These are phyloP conservation scores for Meripilus lineatus DNA, from an alignment of 1,284 basidiomycete species.

Conservation along the genomic window DNA sequence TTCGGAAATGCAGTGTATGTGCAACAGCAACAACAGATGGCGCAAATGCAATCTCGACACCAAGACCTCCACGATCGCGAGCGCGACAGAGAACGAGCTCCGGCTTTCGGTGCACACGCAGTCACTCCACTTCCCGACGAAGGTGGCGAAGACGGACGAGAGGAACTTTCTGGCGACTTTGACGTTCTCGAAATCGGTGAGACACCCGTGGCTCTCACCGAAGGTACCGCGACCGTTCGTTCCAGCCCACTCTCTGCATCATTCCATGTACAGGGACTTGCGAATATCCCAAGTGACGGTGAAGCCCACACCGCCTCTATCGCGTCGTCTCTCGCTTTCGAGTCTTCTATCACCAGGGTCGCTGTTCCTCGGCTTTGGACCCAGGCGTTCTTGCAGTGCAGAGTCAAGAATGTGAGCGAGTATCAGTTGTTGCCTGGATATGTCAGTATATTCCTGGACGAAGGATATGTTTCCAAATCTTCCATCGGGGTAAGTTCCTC, in stretches of 20 bases:
- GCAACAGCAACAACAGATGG: not conserved
- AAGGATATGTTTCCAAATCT: conserved; percentile 44
- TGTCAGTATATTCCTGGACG: conserved; percentile 40
- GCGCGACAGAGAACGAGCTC: not conserved
- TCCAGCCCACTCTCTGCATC: conserved; percentile 43
- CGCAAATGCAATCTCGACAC: not conserved
- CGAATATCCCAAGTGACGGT: conserved; percentile 48
- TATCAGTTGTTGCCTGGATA: conserved; percentile 45
- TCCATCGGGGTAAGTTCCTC: conserved; percentile 30
- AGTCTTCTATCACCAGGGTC: conserved; percentile 42
- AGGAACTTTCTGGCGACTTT: not conserved
- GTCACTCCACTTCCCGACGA: not conserved
- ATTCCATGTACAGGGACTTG: conserved; percentile 42
- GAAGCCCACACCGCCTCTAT: conserved; percentile 49
- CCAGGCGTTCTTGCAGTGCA: conserved; percentile 11
- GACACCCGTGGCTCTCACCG: not conserved
- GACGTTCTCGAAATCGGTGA: not conserved
- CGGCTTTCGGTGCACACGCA: not conserved
- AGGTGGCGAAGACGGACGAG: not conserved
- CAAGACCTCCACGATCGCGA: too few species aligned
- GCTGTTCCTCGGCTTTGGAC: conserved; percentile 35
- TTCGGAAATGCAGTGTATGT: not conserved
- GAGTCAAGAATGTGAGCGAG: conserved; percentile 48
- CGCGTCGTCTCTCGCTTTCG: conserved; percentile 41
- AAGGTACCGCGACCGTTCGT: not conserved